Evolutionary conservation across 495 filamentous ascomycete species (phyloP).

Genomic region (Podospora bellae-mahoneyi): DNA sequence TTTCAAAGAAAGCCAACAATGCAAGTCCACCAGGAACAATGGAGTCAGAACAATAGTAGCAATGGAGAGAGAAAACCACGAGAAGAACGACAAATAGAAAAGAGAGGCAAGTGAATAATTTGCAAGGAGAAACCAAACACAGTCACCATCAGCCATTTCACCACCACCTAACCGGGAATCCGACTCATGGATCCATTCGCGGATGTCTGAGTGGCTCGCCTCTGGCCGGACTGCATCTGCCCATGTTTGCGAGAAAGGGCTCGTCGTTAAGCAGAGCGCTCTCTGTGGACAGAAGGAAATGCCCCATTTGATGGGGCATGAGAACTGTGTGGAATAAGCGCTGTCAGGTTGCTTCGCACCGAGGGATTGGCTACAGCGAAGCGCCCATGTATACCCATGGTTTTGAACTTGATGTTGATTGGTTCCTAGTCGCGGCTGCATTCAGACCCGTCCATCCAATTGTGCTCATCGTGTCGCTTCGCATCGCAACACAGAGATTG

Average conservation of each 20-base stretch:
- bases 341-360: slow-evolving; percentile 22
- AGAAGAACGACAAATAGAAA: slow-evolving; percentile 1
- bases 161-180: neutral
- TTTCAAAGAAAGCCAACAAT: slow-evolving; percentile 19
- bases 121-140: neutral
- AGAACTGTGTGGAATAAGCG: slow-evolving; percentile 37
- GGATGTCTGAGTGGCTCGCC: slow-evolving; percentile 19
- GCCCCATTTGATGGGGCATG: slow-evolving; percentile 15
- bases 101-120: slow-evolving; percentile 2
- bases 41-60: neutral
- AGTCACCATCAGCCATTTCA: neutral
- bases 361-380: slow-evolving; percentile 29
- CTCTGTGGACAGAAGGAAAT: slow-evolving; percentile 25
- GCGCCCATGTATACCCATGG: slow-evolving; percentile 13
- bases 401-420: slow-evolving; percentile 22
- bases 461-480: slow-evolving; percentile 14
- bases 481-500: neutral
- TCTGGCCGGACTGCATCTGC: slow-evolving; percentile 13
- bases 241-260: slow-evolving; percentile 17
- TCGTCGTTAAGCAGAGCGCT: slow-evolving; percentile 25
- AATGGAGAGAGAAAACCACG: neutral
- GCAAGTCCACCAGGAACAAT: slow-evolving; percentile 13
- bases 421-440: slow-evolving; percentile 28
- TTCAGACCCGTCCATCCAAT: slow-evolving; percentile 29
- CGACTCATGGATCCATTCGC: neutral